A percentile compares a stretch with the other conserved stretches of the same genome.
Conservation (phyloP, 257 asterid genomes). For the Fraxinus pennsylvanica region DNA sequence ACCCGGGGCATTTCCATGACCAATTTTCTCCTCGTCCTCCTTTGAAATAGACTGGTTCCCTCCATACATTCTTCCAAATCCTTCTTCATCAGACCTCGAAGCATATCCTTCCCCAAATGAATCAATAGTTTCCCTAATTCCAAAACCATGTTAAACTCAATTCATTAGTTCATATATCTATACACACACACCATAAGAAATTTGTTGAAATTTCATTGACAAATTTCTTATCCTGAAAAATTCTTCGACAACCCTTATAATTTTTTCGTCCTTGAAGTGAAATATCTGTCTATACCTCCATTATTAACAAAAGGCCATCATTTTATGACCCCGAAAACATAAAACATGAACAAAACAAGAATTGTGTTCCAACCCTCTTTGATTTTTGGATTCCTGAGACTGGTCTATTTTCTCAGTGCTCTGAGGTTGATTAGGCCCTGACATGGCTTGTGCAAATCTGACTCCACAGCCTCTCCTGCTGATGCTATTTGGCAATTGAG, state of each 20-base stretch:
- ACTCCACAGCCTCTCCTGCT: conserved; percentile 19
- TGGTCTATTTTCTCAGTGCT: conserved; percentile 21
- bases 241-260: too few species aligned
- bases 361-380: conserved; percentile 9
- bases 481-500: conserved; percentile 1
- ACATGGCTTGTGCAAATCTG: conserved; percentile 27
- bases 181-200: too few species aligned
- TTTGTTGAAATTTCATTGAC: too few species aligned
- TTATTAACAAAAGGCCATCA: too few species aligned
- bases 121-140: conserved; percentile 44
- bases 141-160: background rate
- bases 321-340: too few species aligned
- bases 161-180: too few species aligned
- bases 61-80: conserved; percentile 65
- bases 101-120: conserved; percentile 71
- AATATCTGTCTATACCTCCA: too few species aligned
- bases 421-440: conserved; percentile 20
- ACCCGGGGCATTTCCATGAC: conserved; percentile 27
- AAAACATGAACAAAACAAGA: background rate
- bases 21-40: conserved; percentile 32
- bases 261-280: too few species aligned
- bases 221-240: too few species aligned
- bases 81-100: conserved; percentile 73
- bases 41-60: conserved; percentile 37
- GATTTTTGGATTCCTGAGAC: conserved; percentile 22